A percentile compares a stretch with the other conserved stretches of the same genome.
Evolutionary conservation across 805 yeast genomes (phyloP).

Genomic region (Candida alai): DNA sequence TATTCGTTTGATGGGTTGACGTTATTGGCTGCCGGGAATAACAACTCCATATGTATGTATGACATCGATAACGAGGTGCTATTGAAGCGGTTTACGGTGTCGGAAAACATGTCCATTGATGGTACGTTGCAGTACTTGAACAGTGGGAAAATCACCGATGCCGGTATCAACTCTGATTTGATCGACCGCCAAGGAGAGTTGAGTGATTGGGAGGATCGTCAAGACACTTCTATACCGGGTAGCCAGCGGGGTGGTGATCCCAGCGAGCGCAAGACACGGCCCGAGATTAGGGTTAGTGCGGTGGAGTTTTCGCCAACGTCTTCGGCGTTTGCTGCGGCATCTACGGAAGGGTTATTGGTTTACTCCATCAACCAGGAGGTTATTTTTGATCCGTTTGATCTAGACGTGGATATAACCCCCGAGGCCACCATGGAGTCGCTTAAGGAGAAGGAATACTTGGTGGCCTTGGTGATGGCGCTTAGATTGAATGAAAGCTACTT

Average conservation of each 20-base stretch:
- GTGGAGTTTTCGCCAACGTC: conserved; percentile 88
- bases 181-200: conserved; percentile 84
- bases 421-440: conserved; percentile 63
- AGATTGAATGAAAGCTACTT: conserved; percentile 79
- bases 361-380: conserved; percentile 74
- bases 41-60: conserved; percentile 85
- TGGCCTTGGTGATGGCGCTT: conserved; percentile 88
- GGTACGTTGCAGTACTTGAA: conserved; percentile 82
- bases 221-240: conserved; percentile 80
- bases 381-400: conserved; percentile 89
- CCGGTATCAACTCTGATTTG: conserved; percentile 69
- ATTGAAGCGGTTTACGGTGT: conserved; percentile 75
- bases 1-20: conserved; percentile 89
- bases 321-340: conserved; percentile 86
- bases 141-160: conserved; percentile 80
- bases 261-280: conserved; percentile 68
- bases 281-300: conserved; percentile 78
- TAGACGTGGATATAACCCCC: conserved; percentile 90
- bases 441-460: conserved; percentile 57
- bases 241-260: conserved; percentile 68
- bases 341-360: conserved; percentile 87
- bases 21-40: conserved; percentile 89
- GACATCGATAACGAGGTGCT: conserved; percentile 87
- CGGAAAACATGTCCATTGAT: conserved; percentile 84
- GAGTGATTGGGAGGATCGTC: conserved; percentile 78